phyloP scores from a whole-genome alignment of 1,284 basidiomycete species.

The Anthracocystis panici-leucophaei region DNA sequence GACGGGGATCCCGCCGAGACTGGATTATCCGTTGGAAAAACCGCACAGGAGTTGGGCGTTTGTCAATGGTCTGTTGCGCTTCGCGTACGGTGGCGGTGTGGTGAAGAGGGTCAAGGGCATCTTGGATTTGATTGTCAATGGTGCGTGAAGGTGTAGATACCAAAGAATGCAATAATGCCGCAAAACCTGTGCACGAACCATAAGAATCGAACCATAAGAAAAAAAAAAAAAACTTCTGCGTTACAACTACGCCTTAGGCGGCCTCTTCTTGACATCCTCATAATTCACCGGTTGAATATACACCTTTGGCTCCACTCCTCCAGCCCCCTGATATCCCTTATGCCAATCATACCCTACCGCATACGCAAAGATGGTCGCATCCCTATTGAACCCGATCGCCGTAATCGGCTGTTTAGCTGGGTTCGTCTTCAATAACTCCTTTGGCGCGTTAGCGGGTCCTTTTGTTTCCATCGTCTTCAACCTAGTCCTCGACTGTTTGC shows the following conservation, averaged over 20 bases:
- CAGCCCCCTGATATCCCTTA: conserved; percentile 63
- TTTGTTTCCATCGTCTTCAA: conserved; percentile 76
- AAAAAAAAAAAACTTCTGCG: too few species aligned
- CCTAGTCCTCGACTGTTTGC: conserved; percentile 87
- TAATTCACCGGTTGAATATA: conserved; percentile 63
- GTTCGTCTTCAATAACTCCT: conserved; percentile 63
- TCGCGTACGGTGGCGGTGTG: conserved; percentile 31
- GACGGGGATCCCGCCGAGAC: conserved; percentile 80
- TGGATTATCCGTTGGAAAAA: conserved; percentile 68
- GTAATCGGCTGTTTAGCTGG: conserved; percentile 64
- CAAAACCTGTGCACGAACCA: too few species aligned
- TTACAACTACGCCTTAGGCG: conserved; percentile 52
- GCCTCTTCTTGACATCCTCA: conserved; percentile 63
- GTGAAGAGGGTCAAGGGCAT: conserved; percentile 12
- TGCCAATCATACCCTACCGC: conserved; percentile 69
- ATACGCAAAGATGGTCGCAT: conserved; percentile 67
- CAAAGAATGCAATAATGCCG: too few species aligned
- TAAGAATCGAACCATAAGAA: too few species aligned
- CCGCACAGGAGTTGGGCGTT: conserved; percentile 35
- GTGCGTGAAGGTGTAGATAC: conserved; percentile 1
- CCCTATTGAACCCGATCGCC: conserved; percentile 64
- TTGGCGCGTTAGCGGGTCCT: conserved; percentile 57
- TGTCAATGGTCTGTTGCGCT: conserved; percentile 27
- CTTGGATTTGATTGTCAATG: conserved; percentile 21
- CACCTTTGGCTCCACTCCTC: conserved; percentile 54